Base-by-base conservation (phyloP, 1,284 basidiomycete species). In the Vanrija humicola region DNA sequence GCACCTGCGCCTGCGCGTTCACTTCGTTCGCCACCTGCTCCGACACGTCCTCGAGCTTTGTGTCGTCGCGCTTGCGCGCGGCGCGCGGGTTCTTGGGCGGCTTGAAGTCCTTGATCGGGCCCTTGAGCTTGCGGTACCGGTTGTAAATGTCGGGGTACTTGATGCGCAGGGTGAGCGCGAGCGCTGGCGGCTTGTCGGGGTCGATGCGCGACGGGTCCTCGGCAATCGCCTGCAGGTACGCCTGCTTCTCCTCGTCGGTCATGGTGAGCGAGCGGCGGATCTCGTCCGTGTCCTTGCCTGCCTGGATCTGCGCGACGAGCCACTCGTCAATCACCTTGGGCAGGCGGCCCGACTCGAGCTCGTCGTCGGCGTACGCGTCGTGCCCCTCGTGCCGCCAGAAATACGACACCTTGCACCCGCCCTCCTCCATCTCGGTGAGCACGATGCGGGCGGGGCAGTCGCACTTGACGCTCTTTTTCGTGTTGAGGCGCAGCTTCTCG, bases 131-230 rank as follows among this genome's bases (percentile, higher is more conserved):
- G 28, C 73, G 65, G 63, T 66, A 75, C 25, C 73, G 68, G 52
- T 75, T 75, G 62, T 75, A 75, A 34, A 75, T 69, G 58, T 74
- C 73, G 38, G 73, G 70, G 40, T 75, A 75, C 61, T 73, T 73
- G 61, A 74, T 69, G 34, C 69, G 67, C 5, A 67, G 62, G 6
- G 64, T 66, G 34, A 71, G 61, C 0, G 69, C 69, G 14, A 73
- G 50, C 7, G 72, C 62, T 1, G 73, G 73, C 0, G 72, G 72
- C 54, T 68, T 61, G 48, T 70, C 61, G 6, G 68, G 64, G 38
- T 63, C 56, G 16, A 68, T 40, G 16, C 57, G 48, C n/a, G 59
- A 50, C 2, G 68, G 70, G 54, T 75, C 70, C 29, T 60, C 63
- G n/a, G 59, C 58, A 8, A 67, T 67, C 45, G 62, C 63, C 12